These are phyloP conservation scores for Nitzschia sp. DNA, from an alignment of 108 stramenopile genomes.

Conservation along the genomic window DNA sequence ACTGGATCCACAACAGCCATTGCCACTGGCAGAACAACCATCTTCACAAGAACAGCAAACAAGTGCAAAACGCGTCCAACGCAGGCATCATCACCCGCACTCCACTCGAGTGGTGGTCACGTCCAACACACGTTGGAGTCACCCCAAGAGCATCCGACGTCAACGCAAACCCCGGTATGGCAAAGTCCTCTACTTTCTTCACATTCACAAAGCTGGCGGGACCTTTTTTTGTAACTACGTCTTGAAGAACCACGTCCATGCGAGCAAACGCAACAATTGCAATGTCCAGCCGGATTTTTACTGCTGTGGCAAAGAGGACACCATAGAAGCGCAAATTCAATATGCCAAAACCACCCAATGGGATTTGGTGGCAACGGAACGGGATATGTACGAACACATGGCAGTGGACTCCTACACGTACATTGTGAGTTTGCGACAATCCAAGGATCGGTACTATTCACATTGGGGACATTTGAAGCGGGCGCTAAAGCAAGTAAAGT, in stretches of 20 bases:
- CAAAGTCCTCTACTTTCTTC: slow-evolving; percentile 30
- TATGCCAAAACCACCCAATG: slow-evolving; percentile 28
- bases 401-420: slow-evolving; percentile 25
- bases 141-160: too few species aligned
- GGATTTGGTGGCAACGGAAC: slow-evolving; percentile 39
- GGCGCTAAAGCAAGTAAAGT: neutral
- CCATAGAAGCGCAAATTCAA: slow-evolving; percentile 1
- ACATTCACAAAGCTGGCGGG: slow-evolving; percentile 42
- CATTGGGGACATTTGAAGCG: slow-evolving; percentile 39
- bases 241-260: slow-evolving; percentile 4
- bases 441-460: slow-evolving; percentile 31
- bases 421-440: slow-evolving; percentile 32
- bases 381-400: slow-evolving; percentile 33
- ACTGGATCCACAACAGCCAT: too few species aligned
- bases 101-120: too few species aligned
- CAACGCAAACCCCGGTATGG: neutral
- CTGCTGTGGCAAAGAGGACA: slow-evolving; percentile 33
- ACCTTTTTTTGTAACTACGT: slow-evolving; percentile 24
- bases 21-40: too few species aligned
- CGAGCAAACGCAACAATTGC: slow-evolving; percentile 23
- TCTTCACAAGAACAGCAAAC: too few species aligned
- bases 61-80: too few species aligned
- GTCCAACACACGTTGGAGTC: too few species aligned
- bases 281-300: slow-evolving; percentile 34
- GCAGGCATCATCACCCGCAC: too few species aligned